Evolutionary conservation across 2,329 filamentous ascomycete genomes (phyloP).

Genomic region (Xylogone sp.): DNA sequence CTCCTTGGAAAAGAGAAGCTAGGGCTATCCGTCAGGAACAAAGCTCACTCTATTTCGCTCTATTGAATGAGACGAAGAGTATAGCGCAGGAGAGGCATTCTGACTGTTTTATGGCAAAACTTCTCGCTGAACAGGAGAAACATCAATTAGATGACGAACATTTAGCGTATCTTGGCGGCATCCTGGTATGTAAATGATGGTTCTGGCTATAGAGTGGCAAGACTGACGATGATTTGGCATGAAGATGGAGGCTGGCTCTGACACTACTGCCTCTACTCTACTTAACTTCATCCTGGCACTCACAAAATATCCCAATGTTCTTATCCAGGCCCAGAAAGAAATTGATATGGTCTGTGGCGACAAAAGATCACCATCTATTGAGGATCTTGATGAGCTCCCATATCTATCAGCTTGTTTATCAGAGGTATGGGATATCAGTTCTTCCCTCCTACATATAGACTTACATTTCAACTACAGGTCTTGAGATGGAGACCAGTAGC

Average conservation of each 20-base stretch:
- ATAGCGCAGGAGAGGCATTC: not conserved
- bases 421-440: not conserved
- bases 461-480: conserved; percentile 11
- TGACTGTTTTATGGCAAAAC: not conserved
- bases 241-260: not conserved
- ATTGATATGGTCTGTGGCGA: conserved; percentile 1
- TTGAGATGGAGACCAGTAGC: conserved; percentile 39
- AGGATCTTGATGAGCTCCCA: conserved; percentile 26
- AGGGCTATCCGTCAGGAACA: not conserved
- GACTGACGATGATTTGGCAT: not conserved
- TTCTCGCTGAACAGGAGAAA: not conserved
- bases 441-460: not conserved
- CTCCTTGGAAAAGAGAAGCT: not conserved
- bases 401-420: conserved; percentile 26
- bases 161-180: not conserved
- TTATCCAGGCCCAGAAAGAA: not conserved
- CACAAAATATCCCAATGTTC: not conserved
- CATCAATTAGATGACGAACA: not conserved
- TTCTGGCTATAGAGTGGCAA: not conserved
- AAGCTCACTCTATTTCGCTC: not conserved
- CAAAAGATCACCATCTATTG: conserved; percentile 1
- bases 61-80: not conserved
- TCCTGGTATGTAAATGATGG: not conserved
- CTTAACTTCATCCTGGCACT: not conserved
- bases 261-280: not conserved